A percentile compares a stretch with the other conserved stretches of the same genome.
phyloP scores from a whole-genome alignment of 2,329 filamentous ascomycete genomes.

The Fusarium domesticum region DNA sequence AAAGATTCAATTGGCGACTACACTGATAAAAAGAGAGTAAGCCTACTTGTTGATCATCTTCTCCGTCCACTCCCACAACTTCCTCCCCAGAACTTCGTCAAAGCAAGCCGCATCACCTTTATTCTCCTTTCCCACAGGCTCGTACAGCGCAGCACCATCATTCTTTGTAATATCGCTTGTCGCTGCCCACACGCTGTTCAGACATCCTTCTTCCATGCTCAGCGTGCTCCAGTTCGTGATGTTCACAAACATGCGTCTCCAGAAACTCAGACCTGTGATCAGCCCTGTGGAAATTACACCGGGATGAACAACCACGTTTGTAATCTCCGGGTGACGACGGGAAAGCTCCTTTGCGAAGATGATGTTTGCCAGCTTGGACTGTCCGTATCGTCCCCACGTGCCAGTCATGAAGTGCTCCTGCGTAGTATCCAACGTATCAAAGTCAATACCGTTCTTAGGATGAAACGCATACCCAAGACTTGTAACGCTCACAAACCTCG shows the following conservation, averaged over 20 bases:
- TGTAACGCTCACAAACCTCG: slow-evolving; percentile 27
- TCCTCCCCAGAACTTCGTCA: slow-evolving; percentile 31
- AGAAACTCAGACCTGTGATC: slow-evolving; percentile 21
- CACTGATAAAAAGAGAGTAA: too few species aligned
- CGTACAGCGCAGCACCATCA: slow-evolving; percentile 24
- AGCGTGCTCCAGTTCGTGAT: slow-evolving; percentile 23
- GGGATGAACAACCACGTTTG: slow-evolving; percentile 47
- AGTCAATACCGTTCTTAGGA: slow-evolving; percentile 28
- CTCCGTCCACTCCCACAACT: slow-evolving; percentile 41
- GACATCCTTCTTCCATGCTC: slow-evolving; percentile 30
- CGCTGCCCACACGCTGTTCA: slow-evolving; percentile 34
- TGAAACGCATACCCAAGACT: slow-evolving; percentile 28
- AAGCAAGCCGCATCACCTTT: slow-evolving; percentile 21
- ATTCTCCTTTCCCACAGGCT: slow-evolving; percentile 28
- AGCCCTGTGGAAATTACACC: slow-evolving; percentile 38
- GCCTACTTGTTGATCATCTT: slow-evolving; percentile 11
- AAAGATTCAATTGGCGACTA: too few species aligned
- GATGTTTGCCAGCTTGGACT: slow-evolving; percentile 51
- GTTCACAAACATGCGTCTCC: slow-evolving; percentile 26
- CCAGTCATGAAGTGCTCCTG: slow-evolving; percentile 29
- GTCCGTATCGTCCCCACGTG: slow-evolving; percentile 46
- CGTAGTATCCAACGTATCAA: slow-evolving; percentile 28
- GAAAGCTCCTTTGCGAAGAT: slow-evolving; percentile 45
- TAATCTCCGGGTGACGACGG: slow-evolving; percentile 41
- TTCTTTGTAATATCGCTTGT: slow-evolving; percentile 17